phyloP scores from a whole-genome alignment of 2,329 filamentous ascomycete genomes.

The Cladosporium halotolerans region DNA sequence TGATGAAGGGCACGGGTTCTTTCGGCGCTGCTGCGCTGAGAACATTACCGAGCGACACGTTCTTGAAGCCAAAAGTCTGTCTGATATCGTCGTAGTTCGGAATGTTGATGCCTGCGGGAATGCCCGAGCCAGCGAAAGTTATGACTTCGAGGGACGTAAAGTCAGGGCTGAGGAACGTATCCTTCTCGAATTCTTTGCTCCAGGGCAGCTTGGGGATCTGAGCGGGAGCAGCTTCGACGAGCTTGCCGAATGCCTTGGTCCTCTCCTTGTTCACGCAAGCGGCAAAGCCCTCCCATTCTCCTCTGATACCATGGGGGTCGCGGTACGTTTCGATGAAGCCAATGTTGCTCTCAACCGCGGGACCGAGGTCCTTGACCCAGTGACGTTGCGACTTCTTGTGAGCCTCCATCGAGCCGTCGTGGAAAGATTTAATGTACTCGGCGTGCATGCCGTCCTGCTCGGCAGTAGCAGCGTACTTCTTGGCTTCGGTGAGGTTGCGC shows the following conservation, averaged over 20 bases:
- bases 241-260: constrained; percentile 76
- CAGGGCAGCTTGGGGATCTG: constrained; percentile 90
- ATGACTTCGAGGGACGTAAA: constrained; percentile 92
- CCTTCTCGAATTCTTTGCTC: constrained; percentile 85
- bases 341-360: constrained; percentile 47
- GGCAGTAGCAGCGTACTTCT: constrained; percentile 42
- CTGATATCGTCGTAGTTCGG: constrained; percentile 63
- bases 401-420: constrained; percentile 44
- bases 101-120: constrained; percentile 46
- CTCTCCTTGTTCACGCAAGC: constrained; percentile 79
- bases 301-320: constrained; percentile 49
- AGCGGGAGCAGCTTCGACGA: constrained; percentile 72
- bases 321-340: constrained; percentile 52
- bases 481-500: constrained; percentile 40
- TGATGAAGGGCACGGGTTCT: constrained; percentile 87
- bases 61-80: constrained; percentile 83
- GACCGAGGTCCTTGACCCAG: constrained; percentile 49
- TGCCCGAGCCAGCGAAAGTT: constrained; percentile 64
- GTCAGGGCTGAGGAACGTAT: constrained; percentile 89
- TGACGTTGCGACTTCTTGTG: constrained; percentile 47
- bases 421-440: constrained; percentile 45
- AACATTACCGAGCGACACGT: constrained; percentile 89
- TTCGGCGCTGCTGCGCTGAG: constrained; percentile 85
- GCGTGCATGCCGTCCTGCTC: constrained; percentile 40
- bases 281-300: constrained; percentile 43